These are phyloP conservation scores for Candida berthetii DNA, from an alignment of 805 yeast species.

Conservation along the genomic window DNA sequence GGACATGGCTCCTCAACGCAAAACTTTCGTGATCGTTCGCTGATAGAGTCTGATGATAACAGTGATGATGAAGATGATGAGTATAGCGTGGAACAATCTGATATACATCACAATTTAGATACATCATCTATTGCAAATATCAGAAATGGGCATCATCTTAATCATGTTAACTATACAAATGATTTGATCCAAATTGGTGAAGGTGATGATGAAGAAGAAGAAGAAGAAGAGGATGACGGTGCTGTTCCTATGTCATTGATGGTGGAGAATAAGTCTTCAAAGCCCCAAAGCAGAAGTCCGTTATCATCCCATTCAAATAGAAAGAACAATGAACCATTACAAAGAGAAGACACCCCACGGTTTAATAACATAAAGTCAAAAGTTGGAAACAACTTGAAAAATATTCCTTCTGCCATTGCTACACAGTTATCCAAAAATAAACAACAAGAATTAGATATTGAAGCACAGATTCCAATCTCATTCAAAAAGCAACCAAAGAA, in stretches of 20 bases:
- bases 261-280: background rate
- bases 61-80: background rate
- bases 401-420: background rate
- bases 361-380: background rate
- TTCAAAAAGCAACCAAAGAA: conserved; percentile 4
- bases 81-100: background rate
- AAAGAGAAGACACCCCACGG: background rate
- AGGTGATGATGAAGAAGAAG: background rate
- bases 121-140: background rate
- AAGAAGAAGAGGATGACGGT: background rate
- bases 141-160: background rate
- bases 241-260: background rate
- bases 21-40: conserved; percentile 9
- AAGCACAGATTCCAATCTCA: conserved; percentile 4
- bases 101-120: background rate
- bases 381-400: conserved; percentile 1
- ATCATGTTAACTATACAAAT: background rate
- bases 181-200: background rate
- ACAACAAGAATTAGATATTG: background rate
- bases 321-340: background rate
- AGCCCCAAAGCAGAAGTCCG: background rate
- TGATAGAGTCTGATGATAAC: conserved; percentile 17
- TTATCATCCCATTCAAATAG: background rate
- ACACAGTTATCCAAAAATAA: background rate
- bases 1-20: conserved; percentile 1